Evolutionary conservation across 2,329 filamentous ascomycete species (phyloP).

Genomic region (Trichoderma aggressivum): DNA sequence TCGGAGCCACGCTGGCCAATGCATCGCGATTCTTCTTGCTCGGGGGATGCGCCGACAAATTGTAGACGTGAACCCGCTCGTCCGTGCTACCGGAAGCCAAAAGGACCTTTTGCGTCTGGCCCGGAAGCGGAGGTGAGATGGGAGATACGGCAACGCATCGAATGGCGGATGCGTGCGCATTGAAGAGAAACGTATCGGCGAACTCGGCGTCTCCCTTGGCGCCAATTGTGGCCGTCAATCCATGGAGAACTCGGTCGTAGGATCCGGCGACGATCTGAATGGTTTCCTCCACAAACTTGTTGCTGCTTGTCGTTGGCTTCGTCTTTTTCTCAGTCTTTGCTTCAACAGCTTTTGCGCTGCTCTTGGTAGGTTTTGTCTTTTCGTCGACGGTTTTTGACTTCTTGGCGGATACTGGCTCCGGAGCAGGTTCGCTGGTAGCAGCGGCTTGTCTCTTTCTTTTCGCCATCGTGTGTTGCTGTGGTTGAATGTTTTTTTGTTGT

Average conservation of each 20-base stretch:
- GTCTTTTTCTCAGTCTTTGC: constrained; percentile 13
- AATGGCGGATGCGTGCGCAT: constrained; percentile 86
- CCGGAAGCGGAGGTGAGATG: constrained; percentile 57
- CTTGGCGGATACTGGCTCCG: constrained; percentile 30
- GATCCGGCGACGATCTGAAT: constrained; percentile 90
- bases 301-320: constrained; percentile 11
- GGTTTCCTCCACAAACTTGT: constrained; percentile 41
- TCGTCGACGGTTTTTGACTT: constrained; percentile 29
- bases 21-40: constrained; percentile 53
- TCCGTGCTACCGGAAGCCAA: constrained; percentile 91
- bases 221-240: constrained; percentile 71
- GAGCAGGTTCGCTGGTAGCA: constrained; percentile 25
- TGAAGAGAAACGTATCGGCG: constrained; percentile 92
- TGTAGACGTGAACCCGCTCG: constrained; percentile 93
- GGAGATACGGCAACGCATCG: constrained; percentile 84
- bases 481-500: neutral
- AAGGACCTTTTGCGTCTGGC: constrained; percentile 75
- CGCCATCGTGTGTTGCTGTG: constrained; percentile 36
- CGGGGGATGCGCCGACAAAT: constrained; percentile 68
- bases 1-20: constrained; percentile 65
- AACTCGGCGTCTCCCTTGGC: constrained; percentile 57
- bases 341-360: constrained; percentile 18
- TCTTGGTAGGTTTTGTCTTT: constrained; percentile 29
- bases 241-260: constrained; percentile 90
- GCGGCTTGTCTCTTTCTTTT: constrained; percentile 48